phyloP scores from a whole-genome alignment of 2,329 filamentous ascomycete genomes.

The Fusarium nelsonii region DNA sequence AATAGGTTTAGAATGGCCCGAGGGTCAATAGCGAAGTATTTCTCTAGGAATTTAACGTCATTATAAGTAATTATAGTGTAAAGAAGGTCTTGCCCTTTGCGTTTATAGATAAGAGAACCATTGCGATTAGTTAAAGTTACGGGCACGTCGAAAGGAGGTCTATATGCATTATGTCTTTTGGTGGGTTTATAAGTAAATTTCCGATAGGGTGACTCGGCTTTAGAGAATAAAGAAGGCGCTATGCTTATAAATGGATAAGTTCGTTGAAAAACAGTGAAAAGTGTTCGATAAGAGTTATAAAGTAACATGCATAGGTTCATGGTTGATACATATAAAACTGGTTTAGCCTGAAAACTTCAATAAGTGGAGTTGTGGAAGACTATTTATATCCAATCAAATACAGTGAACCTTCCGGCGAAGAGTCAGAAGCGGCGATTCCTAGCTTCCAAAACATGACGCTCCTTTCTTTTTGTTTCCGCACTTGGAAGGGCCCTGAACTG shows the following conservation, averaged over 20 bases:
- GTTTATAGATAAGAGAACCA: neutral
- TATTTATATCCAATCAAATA: neutral
- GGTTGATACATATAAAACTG: too few relatives aligned
- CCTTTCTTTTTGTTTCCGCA: too few relatives aligned
- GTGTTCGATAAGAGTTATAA: neutral
- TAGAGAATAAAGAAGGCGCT: neutral
- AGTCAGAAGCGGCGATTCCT: too few relatives aligned
- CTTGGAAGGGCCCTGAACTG: too few relatives aligned
- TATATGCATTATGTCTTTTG: neutral
- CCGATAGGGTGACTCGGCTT: neutral
- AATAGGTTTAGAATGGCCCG: neutral
- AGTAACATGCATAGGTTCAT: neutral
- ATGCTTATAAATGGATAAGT: neutral
- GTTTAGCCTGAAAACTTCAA: too few relatives aligned
- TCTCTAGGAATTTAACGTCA: neutral
- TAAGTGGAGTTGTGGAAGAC: neutral
- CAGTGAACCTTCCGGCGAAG: neutral
- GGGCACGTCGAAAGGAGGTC: neutral
- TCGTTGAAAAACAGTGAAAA: neutral
- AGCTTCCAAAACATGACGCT: too few relatives aligned
- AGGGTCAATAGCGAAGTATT: neutral
- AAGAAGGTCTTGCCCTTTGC: neutral
- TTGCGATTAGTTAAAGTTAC: neutral
- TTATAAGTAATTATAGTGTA: neutral
- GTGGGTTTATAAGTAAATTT: rapidly evolving